Percentiles rank a stretch among this genome's conserved stretches.
phyloP scores from a whole-genome alignment of 495 filamentous ascomycete species.

The Talaromyces borbonicus region DNA sequence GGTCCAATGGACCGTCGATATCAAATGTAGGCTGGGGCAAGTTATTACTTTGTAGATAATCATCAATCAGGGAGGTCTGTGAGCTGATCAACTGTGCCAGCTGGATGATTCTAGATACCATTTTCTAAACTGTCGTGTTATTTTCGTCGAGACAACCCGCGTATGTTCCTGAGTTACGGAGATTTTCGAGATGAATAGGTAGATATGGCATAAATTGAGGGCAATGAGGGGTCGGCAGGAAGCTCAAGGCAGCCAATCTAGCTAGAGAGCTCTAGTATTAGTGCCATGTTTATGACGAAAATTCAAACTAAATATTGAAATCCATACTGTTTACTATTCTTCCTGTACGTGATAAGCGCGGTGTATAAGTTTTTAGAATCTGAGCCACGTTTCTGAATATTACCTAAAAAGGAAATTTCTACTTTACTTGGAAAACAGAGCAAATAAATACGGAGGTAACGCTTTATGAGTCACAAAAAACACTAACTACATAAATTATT shows the following conservation, averaged over 20 bases:
- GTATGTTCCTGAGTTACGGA: too few species aligned
- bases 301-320: too few species aligned
- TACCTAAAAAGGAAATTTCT: too few species aligned
- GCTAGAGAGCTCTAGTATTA: neutral
- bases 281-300: too few species aligned
- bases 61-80: slow-evolving; percentile 4
- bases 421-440: too few species aligned
- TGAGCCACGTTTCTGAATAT: too few species aligned
- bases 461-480: too few species aligned
- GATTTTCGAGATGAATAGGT: neutral
- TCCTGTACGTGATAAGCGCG: too few species aligned
- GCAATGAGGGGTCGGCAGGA: neutral
- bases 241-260: neutral
- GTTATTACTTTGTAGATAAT: neutral
- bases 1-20: neutral
- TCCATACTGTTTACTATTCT: too few species aligned
- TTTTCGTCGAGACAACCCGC: neutral
- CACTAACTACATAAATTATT: too few species aligned
- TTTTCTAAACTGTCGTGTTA: neutral
- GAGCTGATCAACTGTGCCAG: slow-evolving; percentile 5
- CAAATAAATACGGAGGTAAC: too few species aligned
- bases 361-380: too few species aligned
- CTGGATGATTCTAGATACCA: slow-evolving; percentile 6
- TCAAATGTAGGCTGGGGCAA: slow-evolving; percentile 6
- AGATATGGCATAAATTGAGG: neutral